These are phyloP conservation scores for Leccinum longicurvipes DNA, from an alignment of 768 basidiomycete genomes.

Conservation along the genomic window DNA sequence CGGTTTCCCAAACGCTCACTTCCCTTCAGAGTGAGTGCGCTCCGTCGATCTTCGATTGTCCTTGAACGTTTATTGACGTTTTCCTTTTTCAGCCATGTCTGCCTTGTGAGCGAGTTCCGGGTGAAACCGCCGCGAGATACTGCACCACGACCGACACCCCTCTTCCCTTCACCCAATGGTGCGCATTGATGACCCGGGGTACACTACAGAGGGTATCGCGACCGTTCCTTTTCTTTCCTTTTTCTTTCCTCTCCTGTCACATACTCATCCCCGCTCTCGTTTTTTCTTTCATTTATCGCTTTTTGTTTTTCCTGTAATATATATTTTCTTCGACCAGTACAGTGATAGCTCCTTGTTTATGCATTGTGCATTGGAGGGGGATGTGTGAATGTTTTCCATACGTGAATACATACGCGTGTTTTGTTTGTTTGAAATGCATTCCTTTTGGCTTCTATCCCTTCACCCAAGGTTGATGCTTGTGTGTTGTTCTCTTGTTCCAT, in stretches of 20 bases:
- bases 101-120: constrained; percentile 71
- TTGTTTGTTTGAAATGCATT: constrained; percentile 15
- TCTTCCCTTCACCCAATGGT: constrained; percentile 39
- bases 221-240: background rate
- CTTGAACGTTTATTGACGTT: constrained; percentile 1
- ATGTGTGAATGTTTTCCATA: constrained; percentile 16
- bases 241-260: background rate
- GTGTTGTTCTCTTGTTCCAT: background rate
- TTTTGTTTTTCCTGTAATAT: constrained; percentile 24
- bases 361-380: constrained; percentile 19
- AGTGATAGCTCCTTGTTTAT: constrained; percentile 17
- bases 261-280: constrained; percentile 9
- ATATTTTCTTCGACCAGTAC: constrained; percentile 24
- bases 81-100: constrained; percentile 57
- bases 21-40: constrained; percentile 88
- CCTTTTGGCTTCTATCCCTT: background rate
- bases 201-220: constrained; percentile 5
- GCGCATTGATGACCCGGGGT: constrained; percentile 21
- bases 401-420: constrained; percentile 16
- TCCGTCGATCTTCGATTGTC: constrained; percentile 2
- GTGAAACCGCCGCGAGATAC: constrained; percentile 66
- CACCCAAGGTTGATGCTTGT: background rate
- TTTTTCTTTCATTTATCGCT: constrained; percentile 24
- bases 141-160: constrained; percentile 34
- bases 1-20: constrained; percentile 95